A percentile compares a stretch with the other conserved stretches of the same genome.
Evolutionary conservation across 129 eudicot species (phyloP).

Genomic region (Artemisia tridentata): DNA sequence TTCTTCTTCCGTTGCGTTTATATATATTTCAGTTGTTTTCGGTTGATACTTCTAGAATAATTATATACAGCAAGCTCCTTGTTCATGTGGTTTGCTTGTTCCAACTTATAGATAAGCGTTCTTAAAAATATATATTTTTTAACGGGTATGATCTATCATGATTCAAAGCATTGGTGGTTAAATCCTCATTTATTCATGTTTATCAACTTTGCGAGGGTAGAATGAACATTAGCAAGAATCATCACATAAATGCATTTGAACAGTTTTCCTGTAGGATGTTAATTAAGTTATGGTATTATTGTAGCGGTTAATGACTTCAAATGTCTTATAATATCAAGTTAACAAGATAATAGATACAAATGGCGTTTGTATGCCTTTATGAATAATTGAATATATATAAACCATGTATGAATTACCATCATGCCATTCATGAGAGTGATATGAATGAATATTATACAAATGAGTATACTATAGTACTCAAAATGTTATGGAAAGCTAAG

Average conservation of each 20-base stretch:
- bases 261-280: too few relatives aligned
- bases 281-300: too few relatives aligned
- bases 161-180: background rate
- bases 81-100: background rate
- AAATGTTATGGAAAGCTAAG: conserved; percentile 10
- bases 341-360: conserved; percentile 4
- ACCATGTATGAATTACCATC: conserved; percentile 9
- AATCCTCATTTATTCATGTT: background rate
- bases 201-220: background rate
- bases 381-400: background rate
- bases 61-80: background rate
- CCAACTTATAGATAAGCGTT: background rate
- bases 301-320: background rate
- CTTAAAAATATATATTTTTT: background rate
- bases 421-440: background rate
- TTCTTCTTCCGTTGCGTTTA: background rate
- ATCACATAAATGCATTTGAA: too few relatives aligned
- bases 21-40: background rate
- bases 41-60: background rate
- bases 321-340: background rate
- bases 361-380: background rate
- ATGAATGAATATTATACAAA: conserved; percentile 17
- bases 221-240: background rate
- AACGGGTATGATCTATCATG: background rate
- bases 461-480: conserved; percentile 15